Base-by-base conservation (phyloP, 2,329 filamentous ascomycete species). In the Claviceps cyperi region DNA sequence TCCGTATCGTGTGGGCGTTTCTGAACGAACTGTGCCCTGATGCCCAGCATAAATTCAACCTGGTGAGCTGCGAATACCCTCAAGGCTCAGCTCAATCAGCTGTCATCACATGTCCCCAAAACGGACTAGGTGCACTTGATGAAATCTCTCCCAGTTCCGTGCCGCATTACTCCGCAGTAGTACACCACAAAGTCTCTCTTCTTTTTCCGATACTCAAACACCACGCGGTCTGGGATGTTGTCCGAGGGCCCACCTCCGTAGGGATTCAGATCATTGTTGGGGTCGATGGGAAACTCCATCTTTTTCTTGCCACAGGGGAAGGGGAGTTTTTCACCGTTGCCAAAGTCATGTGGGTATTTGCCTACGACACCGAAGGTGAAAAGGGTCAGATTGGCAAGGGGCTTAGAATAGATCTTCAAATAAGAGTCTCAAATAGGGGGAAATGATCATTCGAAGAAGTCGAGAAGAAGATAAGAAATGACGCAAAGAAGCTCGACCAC, bases 71-170 rank as follows among this genome's bases (percentile, higher is more conserved):
- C 2, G 13, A 15, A n/a, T 11, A 6, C 5, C 21, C 5, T 22
- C 13, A 32, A 9, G 3, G 2, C 1, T 28, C 17, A 21, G 1
- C 6, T 5, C 8, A 24, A 15, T 14, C 11, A 24, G 19, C 21
- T 8, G 40, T 22, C 21, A 24, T 24, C 3, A 7, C 8, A 7
- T 9, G 4, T 6, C 21, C 9, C 13, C 11, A 2, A n/a, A 41
- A 7, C 13, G 5, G 3, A 4, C 14, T 45, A 45, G n/a, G 11
- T 13, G 66, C 47, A 49, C 39, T 14, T 17, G 32, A 49, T 5
- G 5, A 49, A 49, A 19, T 37, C 32, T 5, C 9, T 5, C 7
- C 19, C 14, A 11, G 3, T 2, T 2, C 48, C 48, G 28, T 45
- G 41, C n/a, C 48, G 48, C 43, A 49, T 40, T 6, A 46, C 48